Base-by-base conservation (phyloP, 352 stramenopile genomes). In the Globisporangium heterothallicum region DNA sequence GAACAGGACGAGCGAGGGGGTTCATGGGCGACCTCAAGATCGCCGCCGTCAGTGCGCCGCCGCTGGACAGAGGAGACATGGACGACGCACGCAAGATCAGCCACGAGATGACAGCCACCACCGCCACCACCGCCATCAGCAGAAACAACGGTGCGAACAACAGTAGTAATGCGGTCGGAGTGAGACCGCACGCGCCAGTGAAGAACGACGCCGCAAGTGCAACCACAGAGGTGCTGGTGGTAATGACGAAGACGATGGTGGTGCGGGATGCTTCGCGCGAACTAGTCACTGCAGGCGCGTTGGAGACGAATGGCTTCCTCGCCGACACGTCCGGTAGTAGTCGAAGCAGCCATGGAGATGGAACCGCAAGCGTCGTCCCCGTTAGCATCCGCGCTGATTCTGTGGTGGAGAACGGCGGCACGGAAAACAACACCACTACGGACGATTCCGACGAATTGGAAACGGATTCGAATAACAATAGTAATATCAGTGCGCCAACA, bases 21-120 rank as follows among this genome's bases (percentile, higher is more conserved):
- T 48, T 41, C 19, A 56, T 56, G 49, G 49, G 38, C 49, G 40
- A 40, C 36, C 49, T 47, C 49, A 56, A 56, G 49, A 56, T 56
- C 49, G 49, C 40, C 24, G 46, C 6, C 49, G 49, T 54, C 9
- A 54, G 47, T 34, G 34, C 34, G 14, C 47, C 47, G 22, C 34
- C 34, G 16, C 32, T 53, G 47, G 32, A 16, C 34, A 9, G 32
- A 18, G 47, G 47, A 34, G 47, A 53, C 12, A 13, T 16, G 16
- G 47, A 53, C 22, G 16, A 35, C 0, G 7, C 14, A 9, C 47
- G 47, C 47, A 42, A 42, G 22, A 22, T 25, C 32, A 53, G 47
- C 21, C 16, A 22, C 35, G 14, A 36, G 4, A 19, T n/a, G 0
- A 25, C 47, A 12, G 22, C 47, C 18, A 19, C 24, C 13, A 18